A percentile compares a stretch with the other conserved stretches of the same genome.
These are phyloP conservation scores for Talaromyces sp. DNA, from an alignment of 2,329 filamentous ascomycete genomes.

Conservation along the genomic window DNA sequence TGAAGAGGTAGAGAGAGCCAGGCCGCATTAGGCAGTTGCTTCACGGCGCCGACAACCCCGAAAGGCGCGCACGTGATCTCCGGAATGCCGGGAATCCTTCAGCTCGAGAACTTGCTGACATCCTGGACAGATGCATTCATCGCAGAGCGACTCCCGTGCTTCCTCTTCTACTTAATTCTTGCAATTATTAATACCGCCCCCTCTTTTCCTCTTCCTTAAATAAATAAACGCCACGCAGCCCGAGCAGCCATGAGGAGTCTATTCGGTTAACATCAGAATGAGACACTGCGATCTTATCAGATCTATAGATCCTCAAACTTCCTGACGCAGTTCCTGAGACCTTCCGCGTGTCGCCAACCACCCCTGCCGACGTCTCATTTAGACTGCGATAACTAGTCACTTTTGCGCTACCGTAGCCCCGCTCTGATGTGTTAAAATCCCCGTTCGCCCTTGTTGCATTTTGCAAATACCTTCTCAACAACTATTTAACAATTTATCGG, in stretches of 20 bases:
- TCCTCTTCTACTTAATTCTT: background rate
- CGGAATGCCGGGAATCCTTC: slow-evolving; percentile 3
- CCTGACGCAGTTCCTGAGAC: slow-evolving; percentile 16
- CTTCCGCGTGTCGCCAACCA: background rate
- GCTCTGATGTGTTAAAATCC: background rate
- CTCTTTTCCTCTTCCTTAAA: background rate
- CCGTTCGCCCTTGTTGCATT: background rate
- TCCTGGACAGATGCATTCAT: background rate
- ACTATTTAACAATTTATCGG: background rate
- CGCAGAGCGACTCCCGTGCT: background rate
- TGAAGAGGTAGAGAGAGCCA: background rate
- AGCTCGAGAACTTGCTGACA: background rate
- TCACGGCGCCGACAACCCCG: background rate
- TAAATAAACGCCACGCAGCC: background rate
- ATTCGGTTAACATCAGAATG: slow-evolving; percentile 4
- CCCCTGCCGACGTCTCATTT: slow-evolving; percentile 8
- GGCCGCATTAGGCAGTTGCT: background rate
- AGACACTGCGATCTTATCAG: slow-evolving; percentile 4
- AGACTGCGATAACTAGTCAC: background rate
- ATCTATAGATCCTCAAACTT: slow-evolving; percentile 6
- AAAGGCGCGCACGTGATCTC: background rate
- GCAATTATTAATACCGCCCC: background rate
- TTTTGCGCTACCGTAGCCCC: background rate
- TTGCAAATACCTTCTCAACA: background rate
- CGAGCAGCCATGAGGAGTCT: background rate